A percentile compares a stretch with the other conserved stretches of the same genome.
Evolutionary conservation across 208 protist species (phyloP).

Genomic region (Leishmania lainsoni): DNA sequence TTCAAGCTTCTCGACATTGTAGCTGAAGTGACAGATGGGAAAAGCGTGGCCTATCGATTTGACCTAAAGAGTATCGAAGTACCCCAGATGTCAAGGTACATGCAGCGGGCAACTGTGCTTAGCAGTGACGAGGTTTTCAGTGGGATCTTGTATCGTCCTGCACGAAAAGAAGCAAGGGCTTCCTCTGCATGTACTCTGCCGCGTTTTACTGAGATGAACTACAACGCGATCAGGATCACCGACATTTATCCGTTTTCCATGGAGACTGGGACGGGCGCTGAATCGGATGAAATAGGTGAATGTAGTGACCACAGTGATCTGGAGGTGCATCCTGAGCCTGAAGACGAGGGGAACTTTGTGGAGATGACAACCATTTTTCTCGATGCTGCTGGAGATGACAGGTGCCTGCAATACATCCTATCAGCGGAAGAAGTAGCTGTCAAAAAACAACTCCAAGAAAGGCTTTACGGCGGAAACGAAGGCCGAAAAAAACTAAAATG

Average conservation of each 20-base stretch:
- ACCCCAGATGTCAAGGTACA: neutral
- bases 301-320: too few species aligned
- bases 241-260: neutral
- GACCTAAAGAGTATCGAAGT: constrained; percentile 1
- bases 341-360: neutral
- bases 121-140: constrained; percentile 20
- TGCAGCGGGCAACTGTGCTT: constrained; percentile 8
- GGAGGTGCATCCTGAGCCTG: neutral
- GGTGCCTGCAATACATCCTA: constrained; percentile 10
- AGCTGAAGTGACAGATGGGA: constrained; percentile 10
- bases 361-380: constrained; percentile 3
- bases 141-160: neutral
- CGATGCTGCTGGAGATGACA: constrained; percentile 1
- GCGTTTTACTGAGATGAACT: constrained; percentile 9
- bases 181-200: neutral
- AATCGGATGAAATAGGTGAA: neutral
- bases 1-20: constrained; percentile 23
- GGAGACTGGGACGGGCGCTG: too few species aligned
- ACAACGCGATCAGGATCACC: neutral
- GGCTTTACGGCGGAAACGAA: constrained; percentile 1
- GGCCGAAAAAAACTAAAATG: neutral
- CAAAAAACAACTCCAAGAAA: constrained; percentile 11
- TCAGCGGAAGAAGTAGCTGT: constrained; percentile 5
- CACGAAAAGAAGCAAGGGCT: neutral
- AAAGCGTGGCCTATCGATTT: neutral